Conservation (phyloP, 345 rosid species). For the Acer negundo region DNA sequence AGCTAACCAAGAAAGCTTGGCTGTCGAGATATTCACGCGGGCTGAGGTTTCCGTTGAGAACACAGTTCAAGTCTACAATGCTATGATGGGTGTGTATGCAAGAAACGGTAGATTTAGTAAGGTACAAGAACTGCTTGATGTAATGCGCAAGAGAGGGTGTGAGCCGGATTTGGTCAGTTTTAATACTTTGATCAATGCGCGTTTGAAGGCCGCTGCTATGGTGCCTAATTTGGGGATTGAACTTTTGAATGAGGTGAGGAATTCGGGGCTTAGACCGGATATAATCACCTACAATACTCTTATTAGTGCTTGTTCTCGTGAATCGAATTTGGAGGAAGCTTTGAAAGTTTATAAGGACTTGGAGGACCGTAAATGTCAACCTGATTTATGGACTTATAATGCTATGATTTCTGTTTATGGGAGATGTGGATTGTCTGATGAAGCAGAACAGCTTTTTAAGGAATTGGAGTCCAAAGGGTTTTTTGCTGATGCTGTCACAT, state of each 20-base stretch:
- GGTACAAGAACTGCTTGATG: conserved; percentile 69
- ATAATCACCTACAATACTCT: conserved; percentile 90
- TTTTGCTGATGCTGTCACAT: conserved; percentile 85
- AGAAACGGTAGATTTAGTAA: conserved; percentile 64
- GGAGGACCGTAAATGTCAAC: conserved; percentile 74
- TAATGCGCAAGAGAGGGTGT: conserved; percentile 79
- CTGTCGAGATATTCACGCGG: conserved; percentile 71
- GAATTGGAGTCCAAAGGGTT: conserved; percentile 78
- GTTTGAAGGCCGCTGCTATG: conserved; percentile 64
- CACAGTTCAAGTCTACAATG: conserved; percentile 87
- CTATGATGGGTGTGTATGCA: conserved; percentile 94
- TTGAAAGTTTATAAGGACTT: conserved; percentile 68
- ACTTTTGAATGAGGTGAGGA: conserved; percentile 73
- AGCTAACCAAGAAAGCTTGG: conserved; percentile 77
- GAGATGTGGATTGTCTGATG: conserved; percentile 69
- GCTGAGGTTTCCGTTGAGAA: conserved; percentile 61
- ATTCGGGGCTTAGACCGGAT: conserved; percentile 82
- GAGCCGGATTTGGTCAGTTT: conserved; percentile 93
- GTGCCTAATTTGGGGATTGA: conserved; percentile 59
- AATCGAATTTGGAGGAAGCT: conserved; percentile 75
- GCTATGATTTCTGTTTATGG: conserved; percentile 93
- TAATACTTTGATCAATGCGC: conserved; percentile 89
- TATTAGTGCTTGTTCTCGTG: conserved; percentile 86
- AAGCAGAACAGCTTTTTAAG: conserved; percentile 72
- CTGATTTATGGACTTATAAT: conserved; percentile 97